Evolutionary conservation across 164 flowering plant genomes (phyloP), one percentile per base, ranked within the genome.

Genomic region (Chimonanthus salicifolius): DNA sequence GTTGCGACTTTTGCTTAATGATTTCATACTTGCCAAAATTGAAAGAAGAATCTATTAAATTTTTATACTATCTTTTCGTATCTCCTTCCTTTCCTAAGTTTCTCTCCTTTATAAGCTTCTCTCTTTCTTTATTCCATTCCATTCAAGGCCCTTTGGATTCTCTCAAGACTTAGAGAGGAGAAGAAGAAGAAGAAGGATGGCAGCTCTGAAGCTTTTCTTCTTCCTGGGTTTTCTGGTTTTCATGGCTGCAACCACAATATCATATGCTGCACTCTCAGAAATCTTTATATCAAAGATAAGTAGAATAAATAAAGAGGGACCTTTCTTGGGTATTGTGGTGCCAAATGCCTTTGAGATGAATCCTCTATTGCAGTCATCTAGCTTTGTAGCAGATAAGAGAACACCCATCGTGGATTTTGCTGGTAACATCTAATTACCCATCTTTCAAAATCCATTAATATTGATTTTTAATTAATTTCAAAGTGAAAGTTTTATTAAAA

Each of bases 291-390:
- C 9, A 47, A 72, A 68, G 43, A 80, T 87, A 2, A 18, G 18
- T 0, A 69, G 11, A 15, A 76, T 84, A 10, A 87, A 84, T 67
- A 70, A 60, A 47, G 47, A 77, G n/a, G 89, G 92, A 49, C 86
- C 88, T 6, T 84, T 74, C 73, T 74, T 85, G 44, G 92, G 89
- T 2, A 69, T 85, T 16, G 83, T 88, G 49, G 85, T 83, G 75
- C 87, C 92, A 2, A 88, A 87, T 72, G n/a, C 80, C 69, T 85
- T 80, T 73, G 92, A 88, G 80, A 79, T 87, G 85, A 71, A 71
- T 74, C 92, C 89, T 74, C 87, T 88, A 76, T 81, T 88, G 47
- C 72, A 78, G 33, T 85, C 87, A 68, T 54, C 77, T 67, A 76
- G 80, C 76, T 88, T 86, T 77, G 73, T 74, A 3, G 73, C 82